phyloP scores from a whole-genome alignment of 805 yeast species.

The Tetrapisispora iriomotensis region DNA sequence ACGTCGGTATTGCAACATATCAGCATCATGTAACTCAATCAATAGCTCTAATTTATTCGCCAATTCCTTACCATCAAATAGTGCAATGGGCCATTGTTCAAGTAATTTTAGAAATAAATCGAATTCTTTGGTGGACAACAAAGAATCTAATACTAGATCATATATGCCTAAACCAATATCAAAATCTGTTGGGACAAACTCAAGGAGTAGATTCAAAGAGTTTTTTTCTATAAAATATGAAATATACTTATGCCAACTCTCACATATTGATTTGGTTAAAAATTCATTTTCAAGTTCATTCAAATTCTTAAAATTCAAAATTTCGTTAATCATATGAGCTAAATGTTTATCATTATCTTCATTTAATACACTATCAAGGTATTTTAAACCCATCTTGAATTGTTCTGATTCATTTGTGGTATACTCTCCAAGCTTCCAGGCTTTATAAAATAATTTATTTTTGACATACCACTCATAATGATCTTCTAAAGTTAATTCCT shows the following conservation, averaged over 20 bases:
- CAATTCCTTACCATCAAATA: constrained; percentile 41
- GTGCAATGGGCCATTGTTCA: constrained; percentile 45
- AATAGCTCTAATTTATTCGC: constrained; percentile 38
- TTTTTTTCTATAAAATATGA: constrained; percentile 40
- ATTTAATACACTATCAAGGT: constrained; percentile 33
- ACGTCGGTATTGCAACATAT: constrained; percentile 29
- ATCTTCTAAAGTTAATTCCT: constrained; percentile 61
- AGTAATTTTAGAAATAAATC: constrained; percentile 36
- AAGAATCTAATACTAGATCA: constrained; percentile 38
- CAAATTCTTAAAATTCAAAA: background rate
- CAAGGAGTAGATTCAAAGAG: constrained; percentile 39
- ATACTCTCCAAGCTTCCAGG: constrained; percentile 68
- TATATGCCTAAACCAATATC: constrained; percentile 34
- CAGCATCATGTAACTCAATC: constrained; percentile 29
- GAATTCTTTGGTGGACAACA: constrained; percentile 30
- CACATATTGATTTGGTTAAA: constrained; percentile 17
- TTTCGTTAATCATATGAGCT: constrained; percentile 18
- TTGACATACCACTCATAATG: constrained; percentile 63
- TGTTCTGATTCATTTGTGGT: constrained; percentile 43
- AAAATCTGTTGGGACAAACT: constrained; percentile 44
- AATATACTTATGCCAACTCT: constrained; percentile 62
- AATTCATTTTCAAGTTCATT: constrained; percentile 14
- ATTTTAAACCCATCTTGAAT: constrained; percentile 50
- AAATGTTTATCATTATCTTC: constrained; percentile 48
- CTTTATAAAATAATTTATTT: constrained; percentile 45